These are phyloP conservation scores for Conticribra guillardii DNA, from an alignment of 108 stramenopile species.

Conservation along the genomic window DNA sequence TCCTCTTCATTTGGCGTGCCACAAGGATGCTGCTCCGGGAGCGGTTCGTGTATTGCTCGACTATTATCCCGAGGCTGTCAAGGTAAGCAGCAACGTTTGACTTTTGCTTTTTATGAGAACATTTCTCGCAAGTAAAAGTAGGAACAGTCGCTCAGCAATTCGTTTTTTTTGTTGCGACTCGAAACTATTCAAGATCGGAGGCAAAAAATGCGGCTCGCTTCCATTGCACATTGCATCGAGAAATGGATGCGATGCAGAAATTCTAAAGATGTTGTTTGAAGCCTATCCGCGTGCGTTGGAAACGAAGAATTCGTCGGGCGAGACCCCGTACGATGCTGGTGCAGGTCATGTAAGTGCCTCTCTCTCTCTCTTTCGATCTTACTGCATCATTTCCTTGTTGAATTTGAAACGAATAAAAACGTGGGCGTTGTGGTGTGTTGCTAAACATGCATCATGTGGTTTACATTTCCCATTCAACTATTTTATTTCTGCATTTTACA, in stretches of 20 bases:
- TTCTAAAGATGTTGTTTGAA: constrained; percentile 61
- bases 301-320: constrained; percentile 40
- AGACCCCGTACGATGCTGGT: constrained; percentile 28
- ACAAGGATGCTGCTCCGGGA: constrained; percentile 43
- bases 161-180: no score
- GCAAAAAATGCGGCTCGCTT: constrained; percentile 48
- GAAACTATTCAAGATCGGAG: constrained; percentile 35
- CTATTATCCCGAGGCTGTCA: constrained; percentile 46
- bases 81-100: neutral
- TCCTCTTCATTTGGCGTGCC: constrained; percentile 55
- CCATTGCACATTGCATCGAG: constrained; percentile 47
- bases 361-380: no score
- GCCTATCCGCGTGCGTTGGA: constrained; percentile 58
- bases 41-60: constrained; percentile 37
- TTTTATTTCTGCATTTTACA: no score
- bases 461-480: no score
- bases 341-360: constrained; percentile 45
- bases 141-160: no score
- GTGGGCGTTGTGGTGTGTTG: no score
- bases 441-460: no score
- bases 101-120: no score
- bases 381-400: no score
- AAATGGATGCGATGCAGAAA: constrained; percentile 43
- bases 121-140: no score
- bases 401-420: no score